Evolutionary conservation across 2,329 filamentous ascomycete genomes (phyloP).

Genomic region (Chlorencoelia australis): DNA sequence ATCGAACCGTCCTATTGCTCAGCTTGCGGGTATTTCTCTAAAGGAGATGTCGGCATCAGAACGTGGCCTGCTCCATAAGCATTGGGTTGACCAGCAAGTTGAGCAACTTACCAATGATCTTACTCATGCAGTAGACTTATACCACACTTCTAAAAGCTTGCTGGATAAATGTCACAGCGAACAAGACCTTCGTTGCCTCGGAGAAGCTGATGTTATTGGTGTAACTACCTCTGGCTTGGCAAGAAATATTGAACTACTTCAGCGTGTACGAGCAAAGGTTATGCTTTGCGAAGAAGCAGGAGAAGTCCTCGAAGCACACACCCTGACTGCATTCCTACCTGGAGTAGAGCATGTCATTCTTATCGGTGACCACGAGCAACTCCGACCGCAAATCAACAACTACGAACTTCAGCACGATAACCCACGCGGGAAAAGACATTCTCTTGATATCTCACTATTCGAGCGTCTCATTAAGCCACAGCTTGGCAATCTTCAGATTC

Average conservation of each 20-base stretch:
- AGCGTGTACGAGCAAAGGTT: constrained; percentile 31
- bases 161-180: constrained; percentile 16
- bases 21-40: constrained; percentile 13
- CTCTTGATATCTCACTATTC: constrained; percentile 41
- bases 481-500: constrained; percentile 11
- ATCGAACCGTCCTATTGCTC: constrained; percentile 13
- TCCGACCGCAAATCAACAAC: constrained; percentile 28
- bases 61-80: constrained; percentile 11
- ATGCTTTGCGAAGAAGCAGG: constrained; percentile 35
- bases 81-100: constrained; percentile 13
- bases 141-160: constrained; percentile 12
- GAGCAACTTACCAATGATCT: constrained; percentile 15
- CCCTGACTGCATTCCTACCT: constrained; percentile 28
- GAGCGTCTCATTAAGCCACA: constrained; percentile 24
- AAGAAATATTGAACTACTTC: constrained; percentile 32
- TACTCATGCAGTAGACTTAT: constrained; percentile 13
- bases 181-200: constrained; percentile 9
- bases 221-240: constrained; percentile 44
- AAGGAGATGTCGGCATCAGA: constrained; percentile 14
- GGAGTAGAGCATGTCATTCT: constrained; percentile 29
- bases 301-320: constrained; percentile 33
- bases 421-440: constrained; percentile 26
- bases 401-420: constrained; percentile 13
- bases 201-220: constrained; percentile 36
- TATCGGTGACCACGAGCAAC: constrained; percentile 35